Percentiles rank a stretch among this genome's conserved stretches.
Conservation (phyloP, 768 basidiomycete genomes). For the Cyathus striatus region DNA sequence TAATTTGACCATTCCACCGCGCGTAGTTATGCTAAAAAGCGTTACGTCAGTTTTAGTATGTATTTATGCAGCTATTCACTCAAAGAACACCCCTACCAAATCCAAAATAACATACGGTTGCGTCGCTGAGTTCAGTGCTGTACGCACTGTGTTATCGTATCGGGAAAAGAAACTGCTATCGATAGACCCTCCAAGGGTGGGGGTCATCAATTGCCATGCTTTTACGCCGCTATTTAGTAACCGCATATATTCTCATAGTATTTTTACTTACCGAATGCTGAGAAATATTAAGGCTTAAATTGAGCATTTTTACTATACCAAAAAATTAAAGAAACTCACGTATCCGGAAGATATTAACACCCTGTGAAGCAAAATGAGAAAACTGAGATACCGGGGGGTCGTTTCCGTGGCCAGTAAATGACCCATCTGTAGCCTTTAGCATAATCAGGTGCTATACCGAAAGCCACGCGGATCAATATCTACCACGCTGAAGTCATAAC, state of each 20-base stretch:
- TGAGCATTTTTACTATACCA: background rate
- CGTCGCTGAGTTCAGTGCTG: constrained; percentile 32
- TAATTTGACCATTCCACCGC: constrained; percentile 50
- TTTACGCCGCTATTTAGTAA: constrained; percentile 4
- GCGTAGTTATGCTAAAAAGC: constrained; percentile 50
- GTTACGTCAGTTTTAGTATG: background rate
- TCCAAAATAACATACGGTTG: constrained; percentile 47
- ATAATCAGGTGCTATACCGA: background rate
- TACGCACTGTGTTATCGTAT: constrained; percentile 46
- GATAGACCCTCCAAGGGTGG: constrained; percentile 42
- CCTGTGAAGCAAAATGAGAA: constrained; percentile 41
- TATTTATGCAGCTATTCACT: background rate
- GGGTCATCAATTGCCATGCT: constrained; percentile 52
- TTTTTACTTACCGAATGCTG: constrained; percentile 21
- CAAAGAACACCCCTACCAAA: constrained; percentile 23
- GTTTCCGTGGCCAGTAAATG: constrained; percentile 31
- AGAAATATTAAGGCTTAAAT: background rate
- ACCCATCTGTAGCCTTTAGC: constrained; percentile 34
- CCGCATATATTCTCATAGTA: constrained; percentile 8
- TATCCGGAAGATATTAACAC: constrained; percentile 43
- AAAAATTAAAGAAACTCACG: constrained; percentile 11
- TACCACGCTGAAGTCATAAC: constrained; percentile 41
- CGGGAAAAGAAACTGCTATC: constrained; percentile 35
- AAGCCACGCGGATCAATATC: constrained; percentile 5
- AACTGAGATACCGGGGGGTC: constrained; percentile 39